Evolutionary conservation across 495 filamentous ascomycete species (phyloP).

Genomic region (Penicillium chermesinum): DNA sequence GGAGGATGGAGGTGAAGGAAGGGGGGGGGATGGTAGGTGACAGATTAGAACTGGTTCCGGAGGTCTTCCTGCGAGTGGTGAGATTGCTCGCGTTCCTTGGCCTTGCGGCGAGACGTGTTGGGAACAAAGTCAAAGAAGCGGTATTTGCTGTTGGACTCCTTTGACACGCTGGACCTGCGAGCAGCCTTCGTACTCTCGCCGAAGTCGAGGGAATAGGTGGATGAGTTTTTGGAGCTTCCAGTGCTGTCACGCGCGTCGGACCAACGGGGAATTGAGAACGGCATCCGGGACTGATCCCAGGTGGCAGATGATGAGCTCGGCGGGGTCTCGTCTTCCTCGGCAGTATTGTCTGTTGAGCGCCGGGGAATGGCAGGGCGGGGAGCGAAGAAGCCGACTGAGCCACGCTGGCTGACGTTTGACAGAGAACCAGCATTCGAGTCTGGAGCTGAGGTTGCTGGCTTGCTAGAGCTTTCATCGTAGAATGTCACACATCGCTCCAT

Average conservation of each 20-base stretch:
- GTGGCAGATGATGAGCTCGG: conserved; percentile 49
- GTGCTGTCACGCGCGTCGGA: conserved; percentile 45
- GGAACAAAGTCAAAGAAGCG: conserved; percentile 46
- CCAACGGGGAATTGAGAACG: conserved; percentile 39
- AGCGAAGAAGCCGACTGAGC: conserved; percentile 43
- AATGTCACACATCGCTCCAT: conserved; percentile 51
- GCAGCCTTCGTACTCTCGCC: conserved; percentile 37
- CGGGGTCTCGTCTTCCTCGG: conserved; percentile 45
- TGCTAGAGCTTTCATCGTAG: conserved; percentile 35
- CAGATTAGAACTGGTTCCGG: conserved; percentile 31
- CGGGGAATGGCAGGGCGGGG: conserved; percentile 38
- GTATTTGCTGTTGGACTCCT: conserved; percentile 45
- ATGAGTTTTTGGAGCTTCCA: conserved; percentile 45
- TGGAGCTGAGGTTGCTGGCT: conserved; percentile 38
- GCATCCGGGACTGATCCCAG: conserved; percentile 45
- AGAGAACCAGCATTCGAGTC: conserved; percentile 20
- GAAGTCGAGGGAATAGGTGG: conserved; percentile 43
- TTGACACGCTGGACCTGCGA: conserved; percentile 39
- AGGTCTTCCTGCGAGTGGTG: conserved; percentile 36
- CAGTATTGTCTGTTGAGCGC: conserved; percentile 36
- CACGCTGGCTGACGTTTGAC: conserved; percentile 26
- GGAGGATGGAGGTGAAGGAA: conserved; percentile 8
- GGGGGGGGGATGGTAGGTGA: conserved; percentile 2
- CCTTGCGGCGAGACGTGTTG: conserved; percentile 39
- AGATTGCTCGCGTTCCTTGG: conserved; percentile 39